Percentiles rank a stretch among this genome's conserved stretches.
Conservation (phyloP, 2,329 filamentous ascomycete genomes). For the Penicillium verrucosum region DNA sequence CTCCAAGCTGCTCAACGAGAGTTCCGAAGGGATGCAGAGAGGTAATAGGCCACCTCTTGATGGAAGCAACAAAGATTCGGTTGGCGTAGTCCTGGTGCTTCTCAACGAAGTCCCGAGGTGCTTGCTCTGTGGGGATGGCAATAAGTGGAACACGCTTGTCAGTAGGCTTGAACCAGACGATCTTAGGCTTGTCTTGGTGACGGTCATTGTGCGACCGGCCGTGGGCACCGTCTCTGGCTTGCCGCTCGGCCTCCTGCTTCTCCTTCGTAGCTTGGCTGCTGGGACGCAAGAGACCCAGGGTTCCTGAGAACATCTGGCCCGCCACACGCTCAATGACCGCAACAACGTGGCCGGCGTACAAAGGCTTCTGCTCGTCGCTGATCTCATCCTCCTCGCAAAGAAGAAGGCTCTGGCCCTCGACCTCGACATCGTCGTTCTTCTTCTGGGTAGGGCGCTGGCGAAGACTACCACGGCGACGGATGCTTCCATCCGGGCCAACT, state of each 20-base stretch:
- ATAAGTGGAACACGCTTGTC: conserved; percentile 98
- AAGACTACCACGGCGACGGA: conserved; percentile 89
- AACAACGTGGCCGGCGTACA: conserved; percentile 95
- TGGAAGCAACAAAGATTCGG: conserved; percentile 97
- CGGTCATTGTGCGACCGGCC: conserved; percentile 74
- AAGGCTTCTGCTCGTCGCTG: conserved; percentile 94
- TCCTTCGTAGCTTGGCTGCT: conserved; percentile 99
- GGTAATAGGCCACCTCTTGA: conserved; percentile 99
- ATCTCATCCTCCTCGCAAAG: conserved; percentile 98
- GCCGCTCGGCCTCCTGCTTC: conserved; percentile 96
- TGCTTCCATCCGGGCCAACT: conserved; percentile 69
- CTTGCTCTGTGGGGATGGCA: conserved; percentile 96
- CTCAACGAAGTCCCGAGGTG: conserved; percentile 95
- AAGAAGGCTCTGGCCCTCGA: conserved; percentile 93
- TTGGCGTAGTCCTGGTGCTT: conserved; percentile 97
- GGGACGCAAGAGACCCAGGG: conserved; percentile 85
- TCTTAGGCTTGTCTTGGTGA: conserved; percentile 95
- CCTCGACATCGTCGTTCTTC: conserved; percentile 99
- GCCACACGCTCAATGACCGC: conserved; percentile 95
- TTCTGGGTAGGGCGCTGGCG: conserved; percentile 97
- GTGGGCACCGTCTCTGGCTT: conserved; percentile 76
- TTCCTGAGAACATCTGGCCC: conserved; percentile 98
- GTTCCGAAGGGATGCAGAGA: conserved; percentile 99
- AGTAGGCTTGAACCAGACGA: conserved; percentile 99
- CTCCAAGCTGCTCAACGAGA: conserved; percentile 91